Evolutionary conservation across 495 filamentous ascomycete genomes (phyloP).

Genomic region (Talaromyces thailandensis): DNA sequence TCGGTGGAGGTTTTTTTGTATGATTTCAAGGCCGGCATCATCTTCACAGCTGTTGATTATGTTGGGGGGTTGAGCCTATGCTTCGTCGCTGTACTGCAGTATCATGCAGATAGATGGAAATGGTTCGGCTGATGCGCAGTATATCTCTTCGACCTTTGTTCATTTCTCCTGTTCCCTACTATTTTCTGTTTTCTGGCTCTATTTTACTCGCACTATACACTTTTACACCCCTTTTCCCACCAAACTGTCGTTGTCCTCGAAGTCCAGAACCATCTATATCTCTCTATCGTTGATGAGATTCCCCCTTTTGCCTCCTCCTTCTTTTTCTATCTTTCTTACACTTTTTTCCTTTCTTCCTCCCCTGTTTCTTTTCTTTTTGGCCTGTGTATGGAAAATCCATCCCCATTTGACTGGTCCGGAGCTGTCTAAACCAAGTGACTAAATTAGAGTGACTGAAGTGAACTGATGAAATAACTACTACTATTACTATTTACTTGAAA

Average conservation of each 20-base stretch:
- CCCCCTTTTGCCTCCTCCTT: constrained; percentile 3
- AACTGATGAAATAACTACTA: background rate
- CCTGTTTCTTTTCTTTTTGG: background rate
- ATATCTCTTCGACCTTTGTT: constrained; percentile 9
- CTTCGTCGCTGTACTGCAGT: background rate
- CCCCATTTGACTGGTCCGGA: background rate
- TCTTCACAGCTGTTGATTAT: background rate
- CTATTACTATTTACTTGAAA: background rate
- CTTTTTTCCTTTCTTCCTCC: background rate
- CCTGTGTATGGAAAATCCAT: background rate
- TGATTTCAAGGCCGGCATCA: background rate
- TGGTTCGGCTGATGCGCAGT: background rate
- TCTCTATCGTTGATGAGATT: constrained; percentile 4
- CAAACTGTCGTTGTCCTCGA: constrained; percentile 13
- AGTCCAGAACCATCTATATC: background rate
- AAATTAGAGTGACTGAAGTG: background rate
- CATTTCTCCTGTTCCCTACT: constrained; percentile 7
- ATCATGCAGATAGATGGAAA: background rate
- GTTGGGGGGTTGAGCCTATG: background rate
- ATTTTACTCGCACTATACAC: constrained; percentile 10
- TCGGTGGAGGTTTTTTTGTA: constrained; percentile 3
- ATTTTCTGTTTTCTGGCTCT: constrained; percentile 8
- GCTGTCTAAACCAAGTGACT: background rate
- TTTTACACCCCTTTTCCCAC: constrained; percentile 17
- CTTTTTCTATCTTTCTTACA: constrained; percentile 5